Evolutionary conservation across 148 eudicot species (phyloP).

Genomic region (Salicornia ramosissima): DNA sequence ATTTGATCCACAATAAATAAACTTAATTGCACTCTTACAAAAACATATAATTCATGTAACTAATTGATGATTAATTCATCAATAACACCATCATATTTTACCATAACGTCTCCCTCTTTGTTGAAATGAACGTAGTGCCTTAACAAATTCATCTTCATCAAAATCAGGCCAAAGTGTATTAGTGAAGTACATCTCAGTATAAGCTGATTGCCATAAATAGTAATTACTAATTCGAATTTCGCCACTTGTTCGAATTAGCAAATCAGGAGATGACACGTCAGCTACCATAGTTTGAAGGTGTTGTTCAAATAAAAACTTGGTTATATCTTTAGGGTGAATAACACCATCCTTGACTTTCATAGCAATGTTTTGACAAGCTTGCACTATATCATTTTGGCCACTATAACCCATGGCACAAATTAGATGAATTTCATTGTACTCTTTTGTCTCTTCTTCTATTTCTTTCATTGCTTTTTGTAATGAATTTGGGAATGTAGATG

Average conservation of each 20-base stretch:
- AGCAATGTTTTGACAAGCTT: slow-evolving; percentile 36
- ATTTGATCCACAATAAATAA: too few relatives aligned
- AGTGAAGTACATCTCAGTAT: slow-evolving; percentile 34
- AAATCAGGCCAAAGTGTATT: slow-evolving; percentile 32
- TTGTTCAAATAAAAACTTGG: slow-evolving; percentile 27
- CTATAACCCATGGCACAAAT: slow-evolving; percentile 23
- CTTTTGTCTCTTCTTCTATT: slow-evolving; percentile 28
- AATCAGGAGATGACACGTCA: slow-evolving; percentile 32
- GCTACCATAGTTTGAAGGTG: slow-evolving; percentile 34
- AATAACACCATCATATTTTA: background rate
- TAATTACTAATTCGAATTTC: slow-evolving; percentile 33
- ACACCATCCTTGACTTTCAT: slow-evolving; percentile 34
- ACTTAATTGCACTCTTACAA: too few relatives aligned
- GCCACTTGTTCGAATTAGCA: slow-evolving; percentile 45
- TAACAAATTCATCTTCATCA: slow-evolving; percentile 23
- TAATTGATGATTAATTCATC: too few relatives aligned
- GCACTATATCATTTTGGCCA: slow-evolving; percentile 35
- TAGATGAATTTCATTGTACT: slow-evolving; percentile 7
- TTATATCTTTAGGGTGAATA: slow-evolving; percentile 25
- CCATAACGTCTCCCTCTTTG: slow-evolving; percentile 37
- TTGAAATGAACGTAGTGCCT: slow-evolving; percentile 35
- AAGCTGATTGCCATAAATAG: slow-evolving; percentile 44
- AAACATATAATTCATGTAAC: too few relatives aligned
- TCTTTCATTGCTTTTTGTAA: slow-evolving; percentile 15
- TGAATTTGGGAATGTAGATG: slow-evolving; percentile 18